phyloP scores from a whole-genome alignment of 495 filamentous ascomycete genomes.

The Aspergillus hancockii region DNA sequence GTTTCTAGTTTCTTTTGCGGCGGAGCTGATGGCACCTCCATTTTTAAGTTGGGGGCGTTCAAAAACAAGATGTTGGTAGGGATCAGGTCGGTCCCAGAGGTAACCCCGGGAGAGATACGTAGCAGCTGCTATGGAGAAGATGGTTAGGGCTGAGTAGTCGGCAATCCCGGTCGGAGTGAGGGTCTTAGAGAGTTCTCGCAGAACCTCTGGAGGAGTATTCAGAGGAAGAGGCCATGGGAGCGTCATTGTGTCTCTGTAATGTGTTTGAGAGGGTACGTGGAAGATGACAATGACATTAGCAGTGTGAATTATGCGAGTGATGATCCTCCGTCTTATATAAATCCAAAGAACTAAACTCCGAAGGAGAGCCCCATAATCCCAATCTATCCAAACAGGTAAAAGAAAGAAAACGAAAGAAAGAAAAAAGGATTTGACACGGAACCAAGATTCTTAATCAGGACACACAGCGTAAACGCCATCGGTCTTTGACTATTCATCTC shows the following conservation, averaged over 20 bases:
- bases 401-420: too few species aligned
- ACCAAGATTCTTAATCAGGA: not conserved
- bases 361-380: too few species aligned
- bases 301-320: too few species aligned
- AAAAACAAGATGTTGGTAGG: slow-evolving; percentile 29
- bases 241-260: slow-evolving; percentile 1
- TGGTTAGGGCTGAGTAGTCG: slow-evolving; percentile 33
- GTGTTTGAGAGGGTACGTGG: not conserved
- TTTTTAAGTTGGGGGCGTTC: slow-evolving; percentile 39
- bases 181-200: slow-evolving; percentile 25
- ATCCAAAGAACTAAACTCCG: too few species aligned
- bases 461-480: not conserved
- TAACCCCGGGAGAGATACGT: slow-evolving; percentile 33
- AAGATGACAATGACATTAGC: not conserved
- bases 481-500: not conserved
- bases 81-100: slow-evolving; percentile 39
- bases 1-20: slow-evolving; percentile 34
- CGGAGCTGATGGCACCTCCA: slow-evolving; percentile 16
- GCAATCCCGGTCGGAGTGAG: slow-evolving; percentile 27
- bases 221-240: slow-evolving; percentile 6
- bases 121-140: slow-evolving; percentile 28
- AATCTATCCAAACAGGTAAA: too few species aligned
- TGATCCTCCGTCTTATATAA: too few species aligned
- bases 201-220: slow-evolving; percentile 24
- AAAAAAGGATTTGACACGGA: not conserved